Conservation (phyloP, 768 basidiomycete species). For the Amanita fuliginea region DNA sequence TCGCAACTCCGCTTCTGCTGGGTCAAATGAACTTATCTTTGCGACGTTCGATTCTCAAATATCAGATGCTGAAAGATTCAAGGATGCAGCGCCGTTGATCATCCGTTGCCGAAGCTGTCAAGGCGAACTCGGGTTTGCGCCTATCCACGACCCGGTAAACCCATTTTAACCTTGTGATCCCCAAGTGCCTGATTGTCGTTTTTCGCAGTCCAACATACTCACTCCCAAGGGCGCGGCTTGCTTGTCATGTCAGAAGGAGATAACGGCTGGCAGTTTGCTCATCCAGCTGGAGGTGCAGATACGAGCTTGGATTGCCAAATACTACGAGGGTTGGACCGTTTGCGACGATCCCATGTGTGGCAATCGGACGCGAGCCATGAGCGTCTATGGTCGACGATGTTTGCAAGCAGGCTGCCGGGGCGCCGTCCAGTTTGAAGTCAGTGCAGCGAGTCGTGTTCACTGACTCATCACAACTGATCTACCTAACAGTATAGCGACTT, state of each 20-base stretch:
- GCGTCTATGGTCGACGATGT: slow-evolving; percentile 83
- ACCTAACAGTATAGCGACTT: slow-evolving; percentile 68
- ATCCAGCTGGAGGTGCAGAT: slow-evolving; percentile 85
- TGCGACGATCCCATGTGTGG: slow-evolving; percentile 85
- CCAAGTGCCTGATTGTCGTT: slow-evolving; percentile 4
- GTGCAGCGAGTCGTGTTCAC: slow-evolving; percentile 11
- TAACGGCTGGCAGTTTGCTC: slow-evolving; percentile 55
- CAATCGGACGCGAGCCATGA: slow-evolving; percentile 84
- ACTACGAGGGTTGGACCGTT: slow-evolving; percentile 83
- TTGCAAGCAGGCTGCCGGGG: slow-evolving; percentile 60
- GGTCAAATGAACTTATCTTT: slow-evolving; percentile 55
- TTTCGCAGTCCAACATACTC: slow-evolving; percentile 54
- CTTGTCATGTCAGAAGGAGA: slow-evolving; percentile 43
- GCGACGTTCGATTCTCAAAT: slow-evolving; percentile 80
- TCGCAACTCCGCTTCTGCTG: slow-evolving; percentile 26
- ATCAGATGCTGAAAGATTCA: slow-evolving; percentile 82
- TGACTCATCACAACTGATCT: neutral
- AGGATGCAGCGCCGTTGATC: slow-evolving; percentile 56
- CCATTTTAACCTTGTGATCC: neutral
- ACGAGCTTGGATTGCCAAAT: slow-evolving; percentile 60
- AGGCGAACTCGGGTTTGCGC: slow-evolving; percentile 42
- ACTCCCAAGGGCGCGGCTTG: slow-evolving; percentile 59
- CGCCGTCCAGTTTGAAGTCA: slow-evolving; percentile 63
- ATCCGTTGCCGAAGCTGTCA: slow-evolving; percentile 74
- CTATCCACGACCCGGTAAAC: slow-evolving; percentile 48